These are phyloP conservation scores for Erythrophleum ivorense DNA, from an alignment of 331 rosid species.

Conservation along the genomic window DNA sequence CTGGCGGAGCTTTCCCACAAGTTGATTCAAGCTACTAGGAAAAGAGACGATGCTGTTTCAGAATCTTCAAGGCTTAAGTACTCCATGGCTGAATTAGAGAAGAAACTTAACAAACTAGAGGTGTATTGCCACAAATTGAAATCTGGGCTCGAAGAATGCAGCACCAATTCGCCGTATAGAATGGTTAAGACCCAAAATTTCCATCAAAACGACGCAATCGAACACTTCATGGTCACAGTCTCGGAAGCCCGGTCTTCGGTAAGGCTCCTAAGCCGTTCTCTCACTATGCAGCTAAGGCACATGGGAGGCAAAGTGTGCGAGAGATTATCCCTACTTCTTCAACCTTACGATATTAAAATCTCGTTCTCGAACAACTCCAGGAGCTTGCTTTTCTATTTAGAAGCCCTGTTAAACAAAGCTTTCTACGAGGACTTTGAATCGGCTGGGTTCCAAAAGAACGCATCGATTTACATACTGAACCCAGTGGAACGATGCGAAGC, in stretches of 20 bases:
- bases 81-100: conserved; percentile 87
- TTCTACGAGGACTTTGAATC: conserved; percentile 90
- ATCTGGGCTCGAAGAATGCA: conserved; percentile 79
- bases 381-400: conserved; percentile 63
- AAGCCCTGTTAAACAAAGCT: conserved; percentile 75
- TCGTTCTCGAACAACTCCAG: conserved; percentile 70
- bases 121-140: conserved; percentile 75
- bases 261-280: conserved; percentile 67
- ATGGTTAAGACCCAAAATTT: conserved; percentile 7
- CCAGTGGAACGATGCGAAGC: conserved; percentile 68
- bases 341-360: conserved; percentile 68
- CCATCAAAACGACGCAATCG: conserved; percentile 48
- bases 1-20: conserved; percentile 86
- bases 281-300: conserved; percentile 77
- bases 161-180: conserved; percentile 39
- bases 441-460: conserved; percentile 65
- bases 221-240: conserved; percentile 64
- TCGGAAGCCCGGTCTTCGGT: conserved; percentile 74
- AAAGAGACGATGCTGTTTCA: conserved; percentile 73
- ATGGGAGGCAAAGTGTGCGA: conserved; percentile 74
- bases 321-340: conserved; percentile 69
- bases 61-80: conserved; percentile 88
- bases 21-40: conserved; percentile 74
- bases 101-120: conserved; percentile 88
- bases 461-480: conserved; percentile 52